A percentile compares a stretch with the other conserved stretches of the same genome.
Evolutionary conservation across 306 rosid genomes (phyloP).

Genomic region (Urtica urens): DNA sequence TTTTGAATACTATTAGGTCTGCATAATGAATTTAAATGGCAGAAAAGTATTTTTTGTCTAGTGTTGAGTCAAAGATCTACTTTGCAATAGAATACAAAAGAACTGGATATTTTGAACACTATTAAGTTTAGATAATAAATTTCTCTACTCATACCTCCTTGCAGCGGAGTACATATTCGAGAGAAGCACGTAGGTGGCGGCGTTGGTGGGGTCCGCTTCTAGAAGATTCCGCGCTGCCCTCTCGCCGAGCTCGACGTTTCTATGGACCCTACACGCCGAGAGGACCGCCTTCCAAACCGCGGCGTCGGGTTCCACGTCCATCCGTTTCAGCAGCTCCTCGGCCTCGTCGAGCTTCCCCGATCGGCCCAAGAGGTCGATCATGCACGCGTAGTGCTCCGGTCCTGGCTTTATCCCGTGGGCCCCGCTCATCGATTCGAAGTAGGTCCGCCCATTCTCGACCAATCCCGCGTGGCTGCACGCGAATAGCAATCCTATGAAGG

Average conservation of each 20-base stretch:
- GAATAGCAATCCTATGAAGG: conserved; percentile 77
- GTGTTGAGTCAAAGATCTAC: too few species aligned
- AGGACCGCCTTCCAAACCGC: conserved; percentile 91
- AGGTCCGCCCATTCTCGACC: conserved; percentile 39
- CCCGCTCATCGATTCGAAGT: conserved; percentile 53
- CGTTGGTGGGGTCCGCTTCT: conserved; percentile 51
- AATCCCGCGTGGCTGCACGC: conserved; percentile 96
- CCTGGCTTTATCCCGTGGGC: conserved; percentile 71
- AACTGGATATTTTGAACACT: too few species aligned
- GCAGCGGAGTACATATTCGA: conserved; percentile 74
- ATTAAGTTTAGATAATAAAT: too few species aligned
- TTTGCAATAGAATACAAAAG: too few species aligned
- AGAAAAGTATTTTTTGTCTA: too few species aligned
- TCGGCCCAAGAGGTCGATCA: conserved; percentile 85
- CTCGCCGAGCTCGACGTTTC: conserved; percentile 66
- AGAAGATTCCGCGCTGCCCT: conserved; percentile 60
- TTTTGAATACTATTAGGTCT: too few species aligned
- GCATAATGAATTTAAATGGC: too few species aligned
- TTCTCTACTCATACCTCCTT: conserved; percentile 59
- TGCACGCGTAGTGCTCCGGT: conserved; percentile 72
- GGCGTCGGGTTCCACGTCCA: conserved; percentile 72
- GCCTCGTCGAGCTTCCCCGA: conserved; percentile 63
- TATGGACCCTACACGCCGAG: conserved; percentile 72
- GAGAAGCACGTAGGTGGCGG: conserved; percentile 59
- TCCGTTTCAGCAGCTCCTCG: conserved; percentile 39